phyloP scores from a whole-genome alignment of 805 yeast species.

The Monosporozyma siamensis region DNA sequence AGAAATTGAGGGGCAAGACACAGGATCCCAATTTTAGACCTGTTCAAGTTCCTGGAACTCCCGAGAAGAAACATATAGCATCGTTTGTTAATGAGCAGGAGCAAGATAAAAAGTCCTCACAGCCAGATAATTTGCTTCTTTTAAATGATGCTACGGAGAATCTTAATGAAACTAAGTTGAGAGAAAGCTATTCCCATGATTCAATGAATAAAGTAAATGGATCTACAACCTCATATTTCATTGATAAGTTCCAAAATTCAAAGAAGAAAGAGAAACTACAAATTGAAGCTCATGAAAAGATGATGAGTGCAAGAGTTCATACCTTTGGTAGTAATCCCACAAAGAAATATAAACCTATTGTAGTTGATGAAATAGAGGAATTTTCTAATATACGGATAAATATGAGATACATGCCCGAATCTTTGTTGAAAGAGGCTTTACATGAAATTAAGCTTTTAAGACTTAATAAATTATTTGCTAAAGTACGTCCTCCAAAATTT shows the following conservation, averaged over 20 bases:
- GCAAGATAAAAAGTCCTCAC: no score
- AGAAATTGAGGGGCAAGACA: conserved; percentile 10
- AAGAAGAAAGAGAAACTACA: conserved; percentile 20
- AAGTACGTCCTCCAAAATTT: conserved; percentile 60
- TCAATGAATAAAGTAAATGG: background rate
- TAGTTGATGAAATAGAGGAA: conserved; percentile 37
- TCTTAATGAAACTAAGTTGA: conserved; percentile 1
- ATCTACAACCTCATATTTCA: conserved; percentile 29
- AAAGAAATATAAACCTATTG: conserved; percentile 22
- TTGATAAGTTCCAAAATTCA: conserved; percentile 23
- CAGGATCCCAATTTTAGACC: conserved; percentile 20
- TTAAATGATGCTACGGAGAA: no score
- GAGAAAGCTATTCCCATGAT: no score
- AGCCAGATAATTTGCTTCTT: no score
- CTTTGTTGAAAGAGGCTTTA: conserved; percentile 32
- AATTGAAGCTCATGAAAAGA: conserved; percentile 15
- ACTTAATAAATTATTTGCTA: conserved; percentile 50
- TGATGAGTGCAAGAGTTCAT: conserved; percentile 32
- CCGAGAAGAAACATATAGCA: conserved; percentile 7
- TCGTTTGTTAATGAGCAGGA: background rate
- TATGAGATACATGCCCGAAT: conserved; percentile 38
- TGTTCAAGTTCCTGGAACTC: conserved; percentile 24
- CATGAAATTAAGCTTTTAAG: conserved; percentile 46
- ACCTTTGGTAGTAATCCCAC: conserved; percentile 24
- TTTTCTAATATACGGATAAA: conserved; percentile 37